Evolutionary conservation across 148 eudicot species (phyloP).

Genomic region (Fagopyrum homotropicum): DNA sequence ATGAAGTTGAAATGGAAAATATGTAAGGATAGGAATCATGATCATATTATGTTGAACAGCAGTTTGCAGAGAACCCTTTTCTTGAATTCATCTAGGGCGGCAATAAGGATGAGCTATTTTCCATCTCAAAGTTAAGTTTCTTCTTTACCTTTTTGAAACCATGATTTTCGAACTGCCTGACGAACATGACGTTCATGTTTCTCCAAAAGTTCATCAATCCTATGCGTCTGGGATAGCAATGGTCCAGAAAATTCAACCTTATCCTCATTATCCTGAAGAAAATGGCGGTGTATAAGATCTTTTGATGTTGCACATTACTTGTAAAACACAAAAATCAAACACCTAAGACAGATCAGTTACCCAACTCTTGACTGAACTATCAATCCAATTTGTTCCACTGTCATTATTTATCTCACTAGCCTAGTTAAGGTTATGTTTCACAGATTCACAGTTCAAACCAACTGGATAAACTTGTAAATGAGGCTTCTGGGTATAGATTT

Average conservation of each 20-base stretch:
- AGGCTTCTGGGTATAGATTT: neutral
- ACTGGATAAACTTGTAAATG: neutral
- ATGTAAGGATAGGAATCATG: neutral
- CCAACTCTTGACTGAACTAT: neutral
- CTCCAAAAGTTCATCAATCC: conserved; percentile 14
- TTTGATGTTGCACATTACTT: neutral
- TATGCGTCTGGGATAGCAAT: conserved; percentile 8
- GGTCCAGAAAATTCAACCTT: conserved; percentile 14
- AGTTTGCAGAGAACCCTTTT: neutral
- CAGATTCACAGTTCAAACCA: neutral
- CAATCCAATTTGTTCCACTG: neutral
- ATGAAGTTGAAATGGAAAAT: neutral
- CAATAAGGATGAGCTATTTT: neutral
- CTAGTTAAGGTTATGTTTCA: neutral
- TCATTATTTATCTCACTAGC: neutral
- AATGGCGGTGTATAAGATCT: neutral
- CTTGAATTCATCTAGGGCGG: neutral
- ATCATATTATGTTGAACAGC: neutral
- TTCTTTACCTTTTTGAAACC: conserved; percentile 13
- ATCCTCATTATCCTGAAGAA: conserved; percentile 4
- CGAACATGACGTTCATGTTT: conserved; percentile 12
- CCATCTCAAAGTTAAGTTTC: neutral
- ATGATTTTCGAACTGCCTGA: conserved; percentile 12
- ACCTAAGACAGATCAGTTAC: neutral
- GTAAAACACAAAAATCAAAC: neutral